phyloP scores from a whole-genome alignment of 345 rosid genomes.

The Hypericum androsaemum region DNA sequence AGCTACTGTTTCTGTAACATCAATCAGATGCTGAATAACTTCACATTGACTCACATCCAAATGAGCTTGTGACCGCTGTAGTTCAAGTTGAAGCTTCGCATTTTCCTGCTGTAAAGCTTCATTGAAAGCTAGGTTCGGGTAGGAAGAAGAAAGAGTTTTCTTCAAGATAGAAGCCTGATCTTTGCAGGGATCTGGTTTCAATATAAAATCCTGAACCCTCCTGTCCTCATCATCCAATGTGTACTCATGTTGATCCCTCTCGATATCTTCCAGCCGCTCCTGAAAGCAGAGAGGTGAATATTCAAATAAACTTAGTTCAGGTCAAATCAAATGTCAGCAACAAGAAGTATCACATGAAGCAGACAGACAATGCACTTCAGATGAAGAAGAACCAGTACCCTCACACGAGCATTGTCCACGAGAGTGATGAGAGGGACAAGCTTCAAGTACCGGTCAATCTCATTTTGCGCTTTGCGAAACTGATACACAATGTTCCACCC shows the following conservation, averaged over 20 bases:
- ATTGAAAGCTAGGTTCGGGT: conserved; percentile 23
- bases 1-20: conserved; percentile 16
- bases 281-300: not conserved
- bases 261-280: conserved; percentile 26
- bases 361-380: too few species aligned
- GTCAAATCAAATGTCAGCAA: too few species aligned
- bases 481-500: conserved; percentile 35
- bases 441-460: conserved; percentile 28
- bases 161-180: conserved; percentile 23
- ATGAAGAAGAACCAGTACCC: conserved; percentile 10
- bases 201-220: conserved; percentile 20
- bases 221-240: conserved; percentile 29
- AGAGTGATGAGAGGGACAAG: conserved; percentile 31
- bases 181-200: conserved; percentile 23
- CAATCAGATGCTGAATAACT: conserved; percentile 30
- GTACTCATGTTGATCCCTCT: conserved; percentile 30
- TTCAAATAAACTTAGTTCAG: too few species aligned
- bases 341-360: too few species aligned
- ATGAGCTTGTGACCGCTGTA: conserved; percentile 22
- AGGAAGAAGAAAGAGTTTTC: conserved; percentile 24
- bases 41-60: conserved; percentile 27
- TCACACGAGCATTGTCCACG: conserved; percentile 28
- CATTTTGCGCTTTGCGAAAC: conserved; percentile 26
- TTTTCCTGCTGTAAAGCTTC: conserved; percentile 32
- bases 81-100: conserved; percentile 27